A percentile compares a stretch with the other conserved stretches of the same genome.
phyloP scores from a whole-genome alignment of 163 green algal genomes.

The Chloroidium sp. region DNA sequence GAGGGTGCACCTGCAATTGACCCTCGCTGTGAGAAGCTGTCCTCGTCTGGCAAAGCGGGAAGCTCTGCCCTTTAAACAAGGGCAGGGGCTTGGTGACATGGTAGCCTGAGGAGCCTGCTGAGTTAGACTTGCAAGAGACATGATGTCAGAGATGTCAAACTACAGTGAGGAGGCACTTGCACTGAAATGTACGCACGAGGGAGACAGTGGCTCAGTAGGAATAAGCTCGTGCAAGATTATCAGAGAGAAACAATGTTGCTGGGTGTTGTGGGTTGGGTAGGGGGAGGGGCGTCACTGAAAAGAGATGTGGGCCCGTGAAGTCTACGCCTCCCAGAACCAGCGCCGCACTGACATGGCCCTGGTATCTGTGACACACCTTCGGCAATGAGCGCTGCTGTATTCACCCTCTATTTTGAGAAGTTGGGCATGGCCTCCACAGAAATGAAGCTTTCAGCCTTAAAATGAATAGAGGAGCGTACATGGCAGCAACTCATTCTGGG shows the following conservation, averaged over 20 bases:
- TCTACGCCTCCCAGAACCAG: constrained; percentile 93
- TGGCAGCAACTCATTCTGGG: neutral
- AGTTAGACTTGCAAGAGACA: too few species aligned
- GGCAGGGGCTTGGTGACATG: too few species aligned
- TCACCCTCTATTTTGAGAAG: too few species aligned
- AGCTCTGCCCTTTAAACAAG: neutral
- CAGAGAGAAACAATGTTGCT: too few species aligned
- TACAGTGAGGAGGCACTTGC: too few species aligned
- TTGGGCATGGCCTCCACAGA: neutral
- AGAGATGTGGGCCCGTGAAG: constrained; percentile 89
- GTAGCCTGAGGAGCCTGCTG: too few species aligned
- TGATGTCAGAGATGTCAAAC: too few species aligned
- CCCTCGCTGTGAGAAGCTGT: neutral
- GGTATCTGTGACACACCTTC: constrained; percentile 60
- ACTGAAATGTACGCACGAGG: too few species aligned
- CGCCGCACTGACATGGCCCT: constrained; percentile 90
- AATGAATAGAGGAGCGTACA: neutral
- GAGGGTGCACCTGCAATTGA: constrained; percentile 81
- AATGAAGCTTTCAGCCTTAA: neutral
- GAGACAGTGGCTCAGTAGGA: too few species aligned
- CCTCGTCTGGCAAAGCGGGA: neutral
- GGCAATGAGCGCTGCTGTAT: neutral
- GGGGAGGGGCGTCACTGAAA: constrained; percentile 61
- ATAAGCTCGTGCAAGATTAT: too few species aligned
- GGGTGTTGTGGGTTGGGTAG: neutral